Conservation (phyloP, 2,329 filamentous ascomycete genomes). For the Sclerotinia subarctica region DNA sequence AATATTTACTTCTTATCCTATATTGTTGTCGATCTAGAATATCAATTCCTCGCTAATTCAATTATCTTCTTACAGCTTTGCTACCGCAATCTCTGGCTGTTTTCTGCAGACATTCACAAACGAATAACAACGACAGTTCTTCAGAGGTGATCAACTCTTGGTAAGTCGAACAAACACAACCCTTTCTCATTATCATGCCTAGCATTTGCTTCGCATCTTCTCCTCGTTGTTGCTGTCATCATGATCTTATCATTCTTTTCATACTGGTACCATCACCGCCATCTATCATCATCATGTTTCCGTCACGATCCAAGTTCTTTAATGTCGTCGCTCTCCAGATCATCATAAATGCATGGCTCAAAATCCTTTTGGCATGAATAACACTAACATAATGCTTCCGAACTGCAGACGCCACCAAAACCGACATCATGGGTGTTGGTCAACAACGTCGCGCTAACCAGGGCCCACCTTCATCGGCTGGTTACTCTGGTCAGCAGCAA, state of each 20-base stretch:
- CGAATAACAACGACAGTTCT: not conserved
- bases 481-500: slow-evolving; percentile 3
- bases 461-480: not conserved
- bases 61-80: not conserved
- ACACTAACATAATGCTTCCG: not conserved
- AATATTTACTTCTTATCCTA: not conserved
- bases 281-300: not conserved
- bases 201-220: not conserved
- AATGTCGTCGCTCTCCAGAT: not conserved
- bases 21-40: not conserved
- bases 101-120: not conserved
- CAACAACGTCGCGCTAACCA: not conserved
- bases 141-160: slow-evolving; percentile 6
- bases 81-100: not conserved
- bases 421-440: slow-evolving; percentile 13
- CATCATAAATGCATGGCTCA: not conserved
- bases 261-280: no score
- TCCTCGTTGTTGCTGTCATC: not conserved
- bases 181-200: not conserved
- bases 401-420: not conserved
- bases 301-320: not conserved
- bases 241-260: not conserved
- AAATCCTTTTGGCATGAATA: not conserved
- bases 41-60: not conserved
- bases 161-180: not conserved